phyloP scores from a whole-genome alignment of 495 filamentous ascomycete species.

The Lepidopterella palustris region DNA sequence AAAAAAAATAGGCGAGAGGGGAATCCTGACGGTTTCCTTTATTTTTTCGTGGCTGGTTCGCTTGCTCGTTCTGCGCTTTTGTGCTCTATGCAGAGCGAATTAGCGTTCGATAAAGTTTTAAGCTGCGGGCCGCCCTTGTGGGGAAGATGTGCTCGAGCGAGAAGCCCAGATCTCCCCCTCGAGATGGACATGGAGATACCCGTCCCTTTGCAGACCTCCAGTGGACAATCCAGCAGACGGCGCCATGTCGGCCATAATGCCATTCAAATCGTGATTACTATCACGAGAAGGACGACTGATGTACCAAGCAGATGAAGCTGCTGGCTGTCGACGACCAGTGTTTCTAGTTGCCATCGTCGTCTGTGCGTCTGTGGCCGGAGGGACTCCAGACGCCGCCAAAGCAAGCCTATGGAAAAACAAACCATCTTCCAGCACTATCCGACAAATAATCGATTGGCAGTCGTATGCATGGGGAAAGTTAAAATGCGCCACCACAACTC shows the following conservation, averaged over 20 bases:
- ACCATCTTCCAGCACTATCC: not conserved
- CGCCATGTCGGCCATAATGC: not conserved
- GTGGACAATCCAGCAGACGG: not conserved
- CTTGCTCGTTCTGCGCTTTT: not conserved
- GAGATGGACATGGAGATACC: not conserved
- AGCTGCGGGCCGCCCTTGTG: not conserved
- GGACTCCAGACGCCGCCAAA: no score
- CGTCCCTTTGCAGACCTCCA: not conserved
- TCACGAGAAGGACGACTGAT: no score
- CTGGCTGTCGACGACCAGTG: no score
- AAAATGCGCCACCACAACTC: not conserved
- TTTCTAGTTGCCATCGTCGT: no score
- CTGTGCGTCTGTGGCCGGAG: no score
- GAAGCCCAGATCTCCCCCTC: not conserved
- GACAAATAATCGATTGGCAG: not conserved
- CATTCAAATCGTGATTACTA: no score
- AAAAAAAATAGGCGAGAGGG: not conserved
- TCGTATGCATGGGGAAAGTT: not conserved
- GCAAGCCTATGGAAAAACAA: not conserved
- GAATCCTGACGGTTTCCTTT: not conserved
- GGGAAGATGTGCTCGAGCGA: not conserved
- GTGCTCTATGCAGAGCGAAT: not conserved
- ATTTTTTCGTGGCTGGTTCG: not conserved
- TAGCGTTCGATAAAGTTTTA: not conserved
- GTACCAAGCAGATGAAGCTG: no score